Evolutionary conservation across 768 basidiomycete genomes (phyloP).

Genomic region (Amanita rimosa): DNA sequence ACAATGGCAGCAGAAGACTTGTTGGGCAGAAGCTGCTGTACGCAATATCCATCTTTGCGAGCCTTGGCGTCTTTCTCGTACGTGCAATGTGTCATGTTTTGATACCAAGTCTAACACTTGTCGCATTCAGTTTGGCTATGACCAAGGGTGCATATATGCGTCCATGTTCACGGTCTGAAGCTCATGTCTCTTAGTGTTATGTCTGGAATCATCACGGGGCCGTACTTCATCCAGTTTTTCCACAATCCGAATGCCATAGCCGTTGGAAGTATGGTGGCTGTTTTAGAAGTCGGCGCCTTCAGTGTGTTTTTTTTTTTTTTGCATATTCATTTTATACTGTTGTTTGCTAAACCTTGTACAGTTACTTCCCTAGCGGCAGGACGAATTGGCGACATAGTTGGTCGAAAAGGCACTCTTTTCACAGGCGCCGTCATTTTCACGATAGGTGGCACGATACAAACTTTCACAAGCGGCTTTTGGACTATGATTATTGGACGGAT

Average conservation of each 20-base stretch:
- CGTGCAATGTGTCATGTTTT: conserved; percentile 16
- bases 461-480: conserved; percentile 34
- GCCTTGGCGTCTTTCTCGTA: conserved; percentile 69
- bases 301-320: conserved; percentile 30
- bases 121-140: conserved; percentile 53
- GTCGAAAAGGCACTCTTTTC: conserved; percentile 65
- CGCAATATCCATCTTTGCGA: conserved; percentile 63
- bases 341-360: conserved; percentile 13
- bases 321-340: conserved; percentile 11
- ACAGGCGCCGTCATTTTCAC: conserved; percentile 67
- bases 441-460: conserved; percentile 66
- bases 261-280: conserved; percentile 85
- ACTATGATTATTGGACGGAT: conserved; percentile 3
- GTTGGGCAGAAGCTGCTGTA: conserved; percentile 64
- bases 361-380: conserved; percentile 76
- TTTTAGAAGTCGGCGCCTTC: conserved; percentile 80
- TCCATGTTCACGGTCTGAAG: conserved; percentile 4
- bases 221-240: conserved; percentile 71
- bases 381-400: conserved; percentile 65
- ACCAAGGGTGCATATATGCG: conserved; percentile 47
- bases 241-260: conserved; percentile 53
- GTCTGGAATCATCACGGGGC: conserved; percentile 78
- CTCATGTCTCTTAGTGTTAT: conserved; percentile 38
- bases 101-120: conserved; percentile 9
- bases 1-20: conserved; percentile 34